These are phyloP conservation scores for Solanum habrochaites DNA, from an alignment of 257 asterid species.

Conservation along the genomic window DNA sequence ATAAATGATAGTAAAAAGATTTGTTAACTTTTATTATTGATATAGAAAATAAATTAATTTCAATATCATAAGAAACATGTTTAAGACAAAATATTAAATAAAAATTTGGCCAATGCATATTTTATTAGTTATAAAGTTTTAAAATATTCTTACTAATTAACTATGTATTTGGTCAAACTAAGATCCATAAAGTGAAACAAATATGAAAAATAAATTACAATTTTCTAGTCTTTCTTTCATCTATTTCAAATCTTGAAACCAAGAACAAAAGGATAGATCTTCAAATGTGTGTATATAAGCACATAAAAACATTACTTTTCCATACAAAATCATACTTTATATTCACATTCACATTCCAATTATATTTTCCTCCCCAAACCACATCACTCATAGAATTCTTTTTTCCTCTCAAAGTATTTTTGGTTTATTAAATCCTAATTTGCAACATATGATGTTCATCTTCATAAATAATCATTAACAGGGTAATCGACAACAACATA, in stretches of 20 bases:
- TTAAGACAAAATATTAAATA: neutral
- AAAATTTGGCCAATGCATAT: neutral
- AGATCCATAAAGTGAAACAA: neutral
- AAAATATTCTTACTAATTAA: neutral
- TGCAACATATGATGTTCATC: too few species aligned
- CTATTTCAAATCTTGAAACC: conserved; percentile 8
- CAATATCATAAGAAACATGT: neutral
- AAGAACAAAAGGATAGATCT: conserved; percentile 4
- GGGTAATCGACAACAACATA: too few species aligned
- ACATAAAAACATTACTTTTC: too few species aligned
- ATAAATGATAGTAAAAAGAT: neutral
- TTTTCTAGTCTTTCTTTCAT: neutral
- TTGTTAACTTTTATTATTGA: neutral
- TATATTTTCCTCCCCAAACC: too few species aligned
- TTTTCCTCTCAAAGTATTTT: too few species aligned
- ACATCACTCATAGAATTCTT: too few species aligned
- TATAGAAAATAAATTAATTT: neutral
- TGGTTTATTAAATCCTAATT: too few species aligned
- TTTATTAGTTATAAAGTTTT: neutral
- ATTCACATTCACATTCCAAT: too few species aligned
- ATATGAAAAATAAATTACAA: neutral
- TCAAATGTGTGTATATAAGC: too few species aligned
- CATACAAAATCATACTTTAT: too few species aligned
- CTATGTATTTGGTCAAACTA: neutral
- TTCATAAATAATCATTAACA: too few species aligned